Conservation (phyloP, 2,329 filamentous ascomycete genomes). For the Aquanectria penicillioides region DNA sequence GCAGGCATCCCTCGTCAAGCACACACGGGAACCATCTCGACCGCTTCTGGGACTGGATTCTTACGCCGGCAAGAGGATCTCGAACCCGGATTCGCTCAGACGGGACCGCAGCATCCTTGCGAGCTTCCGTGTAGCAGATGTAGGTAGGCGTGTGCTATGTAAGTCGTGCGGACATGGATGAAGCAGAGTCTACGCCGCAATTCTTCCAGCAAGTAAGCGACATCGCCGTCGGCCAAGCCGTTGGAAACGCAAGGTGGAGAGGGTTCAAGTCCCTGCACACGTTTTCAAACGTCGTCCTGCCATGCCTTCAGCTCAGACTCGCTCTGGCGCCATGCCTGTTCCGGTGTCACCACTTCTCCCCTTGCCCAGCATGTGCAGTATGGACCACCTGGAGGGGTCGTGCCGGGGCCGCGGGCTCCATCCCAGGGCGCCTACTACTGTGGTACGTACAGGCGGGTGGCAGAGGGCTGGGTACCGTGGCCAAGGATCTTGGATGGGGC, state of each 20-base stretch:
- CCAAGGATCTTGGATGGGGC: slow-evolving; percentile 21
- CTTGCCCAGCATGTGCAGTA: too few species aligned
- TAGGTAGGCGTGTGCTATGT: neutral
- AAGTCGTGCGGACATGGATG: neutral
- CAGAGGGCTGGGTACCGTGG: slow-evolving; percentile 16
- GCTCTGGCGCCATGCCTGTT: slow-evolving; percentile 2
- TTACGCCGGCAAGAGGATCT: neutral
- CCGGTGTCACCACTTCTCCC: neutral
- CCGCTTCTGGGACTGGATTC: neutral
- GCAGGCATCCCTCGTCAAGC: slow-evolving; percentile 13
- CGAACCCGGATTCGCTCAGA: neutral
- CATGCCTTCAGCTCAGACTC: slow-evolving; percentile 21
- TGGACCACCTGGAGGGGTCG: too few species aligned
- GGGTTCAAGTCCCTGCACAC: neutral
- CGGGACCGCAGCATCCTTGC: neutral
- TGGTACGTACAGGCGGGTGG: slow-evolving; percentile 21
- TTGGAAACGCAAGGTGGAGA: slow-evolving; percentile 15
- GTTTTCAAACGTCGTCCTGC: slow-evolving; percentile 17
- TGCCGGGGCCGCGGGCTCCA: too few species aligned
- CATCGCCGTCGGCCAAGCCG: slow-evolving; percentile 18
- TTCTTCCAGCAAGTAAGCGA: neutral
- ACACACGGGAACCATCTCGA: slow-evolving; percentile 5
- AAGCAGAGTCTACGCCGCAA: neutral
- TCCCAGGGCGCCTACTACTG: too few species aligned
- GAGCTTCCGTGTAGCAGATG: neutral